Evolutionary conservation across 1,139 yeast species (phyloP), one percentile per base, ranked within the genome.

Genomic region (Geotrichum europaeum): DNA sequence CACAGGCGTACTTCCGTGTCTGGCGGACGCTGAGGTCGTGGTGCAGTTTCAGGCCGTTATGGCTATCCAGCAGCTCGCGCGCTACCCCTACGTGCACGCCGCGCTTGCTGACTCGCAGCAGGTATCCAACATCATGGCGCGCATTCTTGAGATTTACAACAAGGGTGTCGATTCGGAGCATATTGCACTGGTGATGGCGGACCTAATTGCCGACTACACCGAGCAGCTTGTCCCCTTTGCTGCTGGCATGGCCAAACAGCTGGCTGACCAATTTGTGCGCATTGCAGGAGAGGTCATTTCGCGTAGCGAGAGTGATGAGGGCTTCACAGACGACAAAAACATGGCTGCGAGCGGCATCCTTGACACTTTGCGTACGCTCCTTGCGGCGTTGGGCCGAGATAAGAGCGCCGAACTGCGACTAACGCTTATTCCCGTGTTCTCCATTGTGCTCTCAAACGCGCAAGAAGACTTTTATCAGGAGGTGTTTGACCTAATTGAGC

Each of bases 171-270:
- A 94, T 68, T 85, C 87, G 63, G 99, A 94, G 71, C 83, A 92
- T 1, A 81, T 94, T 40, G 84, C 96, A 15, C 87, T 87, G 34
- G 97, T 92, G 15, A 90, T 94, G 89, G 98, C 94, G 76, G 97
- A 92, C 68, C 86, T 96, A 70, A 97, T 94, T 28, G 97, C 92
- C 69, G 84, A 82, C 62, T 94, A 87, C 73, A 81, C 96, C 3
- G 89, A 85, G 66, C 96, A 92, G 73, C 78, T 94, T 66, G 94
- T 92, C 65, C 98, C 99, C 28, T 94, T 92, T 75, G 96, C 97
- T 6, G 84, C 87, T 51, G 95, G 89, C 67, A 79, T 94, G 68
- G 90, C 92, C 81, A 80, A 80, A 50, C 92, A 88, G 69, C 77
- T 94, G 66, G 85, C 87, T 32, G 87, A 86, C 64, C 97, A 92